These are phyloP conservation scores for Nasturtium officinale DNA, from an alignment of 345 rosid species.

Conservation along the genomic window DNA sequence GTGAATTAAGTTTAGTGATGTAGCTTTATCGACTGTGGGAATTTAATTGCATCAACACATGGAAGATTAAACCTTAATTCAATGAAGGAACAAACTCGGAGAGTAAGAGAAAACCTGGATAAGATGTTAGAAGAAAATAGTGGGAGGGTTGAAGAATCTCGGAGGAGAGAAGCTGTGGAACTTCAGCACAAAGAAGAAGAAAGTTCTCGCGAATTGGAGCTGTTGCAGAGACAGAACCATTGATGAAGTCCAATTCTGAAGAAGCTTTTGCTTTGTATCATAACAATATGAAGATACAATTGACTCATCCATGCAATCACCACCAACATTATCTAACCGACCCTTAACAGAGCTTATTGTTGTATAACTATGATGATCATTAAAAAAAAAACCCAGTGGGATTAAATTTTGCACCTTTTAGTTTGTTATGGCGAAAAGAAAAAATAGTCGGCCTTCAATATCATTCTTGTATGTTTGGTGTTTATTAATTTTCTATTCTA, in stretches of 20 bases:
- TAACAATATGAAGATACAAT: slow-evolving; percentile 10
- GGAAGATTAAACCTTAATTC: too few species aligned
- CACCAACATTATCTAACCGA: not conserved
- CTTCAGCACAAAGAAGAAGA: slow-evolving; percentile 82
- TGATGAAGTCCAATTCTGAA: not conserved
- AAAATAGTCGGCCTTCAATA: not conserved
- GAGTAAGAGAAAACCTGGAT: slow-evolving; percentile 83
- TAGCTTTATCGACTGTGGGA: not conserved
- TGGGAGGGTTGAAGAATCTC: slow-evolving; percentile 84
- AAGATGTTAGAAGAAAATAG: slow-evolving; percentile 86
- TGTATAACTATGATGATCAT: slow-evolving; percentile 11
- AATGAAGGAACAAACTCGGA: slow-evolving; percentile 73
- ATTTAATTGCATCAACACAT: too few species aligned
- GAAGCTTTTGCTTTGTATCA: slow-evolving; percentile 9
- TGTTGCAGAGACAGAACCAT: slow-evolving; percentile 60
- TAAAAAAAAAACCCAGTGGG: not conserved
- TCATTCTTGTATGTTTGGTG: not conserved
- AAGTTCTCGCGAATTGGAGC: slow-evolving; percentile 71
- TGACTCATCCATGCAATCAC: not conserved
- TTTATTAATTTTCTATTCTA: not conserved
- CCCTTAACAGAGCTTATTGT: slow-evolving; percentile 15
- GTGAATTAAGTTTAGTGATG: not conserved
- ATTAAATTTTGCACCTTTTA: not conserved
- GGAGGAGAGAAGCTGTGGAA: slow-evolving; percentile 81
- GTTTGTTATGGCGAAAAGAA: not conserved